Percentiles rank a stretch among this genome's conserved stretches.
Conservation (phyloP, 2,329 filamentous ascomycete genomes). For the Samsoniella hepiali region DNA sequence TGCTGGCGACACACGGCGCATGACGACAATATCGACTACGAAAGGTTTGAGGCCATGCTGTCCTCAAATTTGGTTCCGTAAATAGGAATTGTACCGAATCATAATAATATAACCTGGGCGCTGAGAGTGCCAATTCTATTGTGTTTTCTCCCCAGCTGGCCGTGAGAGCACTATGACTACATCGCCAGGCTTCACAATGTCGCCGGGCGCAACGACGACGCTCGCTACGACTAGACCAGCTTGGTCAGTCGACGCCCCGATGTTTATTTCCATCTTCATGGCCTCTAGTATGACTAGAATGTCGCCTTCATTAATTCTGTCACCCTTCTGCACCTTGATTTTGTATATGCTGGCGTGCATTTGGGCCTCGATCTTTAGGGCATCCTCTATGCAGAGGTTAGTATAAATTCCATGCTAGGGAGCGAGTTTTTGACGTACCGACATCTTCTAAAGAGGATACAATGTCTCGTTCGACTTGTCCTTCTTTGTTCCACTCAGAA, state of each 20-base stretch:
- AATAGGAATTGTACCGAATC: neutral
- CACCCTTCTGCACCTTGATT: conserved; percentile 41
- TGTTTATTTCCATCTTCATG: conserved; percentile 56
- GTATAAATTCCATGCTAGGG: no score
- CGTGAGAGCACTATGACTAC: neutral
- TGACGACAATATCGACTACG: conserved; percentile 16
- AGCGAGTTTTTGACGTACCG: neutral
- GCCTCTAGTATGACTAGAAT: conserved; percentile 49
- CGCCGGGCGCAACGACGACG: conserved; percentile 6
- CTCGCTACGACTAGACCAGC: neutral
- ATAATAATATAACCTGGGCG: neutral
- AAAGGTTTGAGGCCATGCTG: conserved; percentile 18
- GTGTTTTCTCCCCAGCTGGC: neutral
- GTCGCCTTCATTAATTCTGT: conserved; percentile 40
- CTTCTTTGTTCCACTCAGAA: conserved; percentile 30
- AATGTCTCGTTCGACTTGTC: conserved; percentile 23
- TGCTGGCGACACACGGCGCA: conserved; percentile 16
- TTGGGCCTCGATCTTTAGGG: conserved; percentile 38
- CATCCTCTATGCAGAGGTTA: conserved; percentile 22
- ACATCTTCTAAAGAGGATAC: conserved; percentile 20
- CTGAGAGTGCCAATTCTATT: neutral
- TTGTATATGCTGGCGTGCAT: conserved; percentile 55
- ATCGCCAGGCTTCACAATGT: conserved; percentile 18
- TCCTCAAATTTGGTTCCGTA: conserved; percentile 19
- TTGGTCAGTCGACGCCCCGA: conserved; percentile 25